phyloP scores from a whole-genome alignment of 129 eudicot genomes.

The Deinandra increscens region DNA sequence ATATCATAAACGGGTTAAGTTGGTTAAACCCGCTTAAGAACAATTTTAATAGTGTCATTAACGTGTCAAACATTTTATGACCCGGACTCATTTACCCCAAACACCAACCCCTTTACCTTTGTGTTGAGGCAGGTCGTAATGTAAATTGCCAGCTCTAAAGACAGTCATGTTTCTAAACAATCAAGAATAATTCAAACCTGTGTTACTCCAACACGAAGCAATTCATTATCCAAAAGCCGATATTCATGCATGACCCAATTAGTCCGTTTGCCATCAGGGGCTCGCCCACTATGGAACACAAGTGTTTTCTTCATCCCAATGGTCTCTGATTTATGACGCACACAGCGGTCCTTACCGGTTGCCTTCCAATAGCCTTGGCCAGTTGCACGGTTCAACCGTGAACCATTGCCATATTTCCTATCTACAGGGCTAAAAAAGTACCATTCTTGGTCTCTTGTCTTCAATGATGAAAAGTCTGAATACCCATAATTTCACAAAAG shows the following conservation, averaged over 20 bases:
- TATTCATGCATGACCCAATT: slow-evolving; percentile 96
- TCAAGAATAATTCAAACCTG: slow-evolving; percentile 48
- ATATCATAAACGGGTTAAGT: no score
- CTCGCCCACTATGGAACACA: slow-evolving; percentile 83
- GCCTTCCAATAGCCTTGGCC: slow-evolving; percentile 85
- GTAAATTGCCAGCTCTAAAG: no score
- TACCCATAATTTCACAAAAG: slow-evolving; percentile 1
- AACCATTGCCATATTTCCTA: slow-evolving; percentile 68
- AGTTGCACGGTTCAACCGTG: slow-evolving; percentile 79
- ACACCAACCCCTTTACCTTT: no score
- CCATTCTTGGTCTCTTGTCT: slow-evolving; percentile 80
- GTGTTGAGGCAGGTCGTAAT: no score
- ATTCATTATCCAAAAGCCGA: slow-evolving; percentile 57
- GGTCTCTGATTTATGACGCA: slow-evolving; percentile 55
- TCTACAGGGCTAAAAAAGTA: slow-evolving; percentile 84
- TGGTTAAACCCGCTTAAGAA: no score
- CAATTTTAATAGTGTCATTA: no score
- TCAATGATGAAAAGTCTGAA: slow-evolving; percentile 60
- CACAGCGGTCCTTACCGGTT: slow-evolving; percentile 70
- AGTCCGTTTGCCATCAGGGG: slow-evolving; percentile 83
- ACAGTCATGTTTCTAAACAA: background rate
- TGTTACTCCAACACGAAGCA: slow-evolving; percentile 58
- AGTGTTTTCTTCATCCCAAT: slow-evolving; percentile 88
- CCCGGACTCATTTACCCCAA: no score
- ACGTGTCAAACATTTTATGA: no score